phyloP scores from a whole-genome alignment of 495 filamentous ascomycete species.

The Xylaria scruposa region DNA sequence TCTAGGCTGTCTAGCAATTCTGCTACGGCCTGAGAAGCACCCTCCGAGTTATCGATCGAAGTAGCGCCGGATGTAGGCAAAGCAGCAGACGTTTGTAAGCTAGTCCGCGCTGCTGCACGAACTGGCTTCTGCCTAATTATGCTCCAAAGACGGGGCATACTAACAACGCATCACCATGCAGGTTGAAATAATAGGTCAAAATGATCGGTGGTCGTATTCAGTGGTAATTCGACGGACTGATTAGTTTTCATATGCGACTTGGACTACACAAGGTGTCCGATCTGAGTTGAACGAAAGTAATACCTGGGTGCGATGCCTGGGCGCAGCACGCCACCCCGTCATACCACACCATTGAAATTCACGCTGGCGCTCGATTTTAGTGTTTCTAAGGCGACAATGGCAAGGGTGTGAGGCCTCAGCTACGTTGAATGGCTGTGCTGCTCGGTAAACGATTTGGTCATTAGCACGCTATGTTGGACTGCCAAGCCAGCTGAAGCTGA shows the following conservation, averaged over 20 bases:
- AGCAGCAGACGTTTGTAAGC: neutral
- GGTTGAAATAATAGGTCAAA: neutral
- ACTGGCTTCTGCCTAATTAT: constrained; percentile 1
- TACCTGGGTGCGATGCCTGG: neutral
- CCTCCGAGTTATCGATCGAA: constrained; percentile 1
- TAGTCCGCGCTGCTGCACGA: neutral
- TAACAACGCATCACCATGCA: neutral
- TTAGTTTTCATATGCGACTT: neutral
- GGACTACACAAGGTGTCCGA: neutral
- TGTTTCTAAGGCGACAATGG: neutral
- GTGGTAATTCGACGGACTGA: neutral
- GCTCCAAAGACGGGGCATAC: neutral
- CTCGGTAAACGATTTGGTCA: constrained; percentile 11
- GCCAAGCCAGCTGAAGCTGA: constrained; percentile 15
- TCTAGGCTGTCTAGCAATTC: neutral
- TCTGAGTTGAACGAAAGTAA: neutral
- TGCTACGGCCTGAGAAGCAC: neutral
- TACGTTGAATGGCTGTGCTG: neutral
- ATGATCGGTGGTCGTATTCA: neutral
- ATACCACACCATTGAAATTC: neutral
- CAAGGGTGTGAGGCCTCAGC: neutral
- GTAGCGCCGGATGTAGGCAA: neutral
- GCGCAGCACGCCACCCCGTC: neutral
- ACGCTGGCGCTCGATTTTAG: neutral
- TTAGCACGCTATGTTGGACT: neutral